Evolutionary conservation across 768 basidiomycete genomes (phyloP), one percentile per base, ranked within the genome.

Genomic region (Panaeolus papilionaceus): DNA sequence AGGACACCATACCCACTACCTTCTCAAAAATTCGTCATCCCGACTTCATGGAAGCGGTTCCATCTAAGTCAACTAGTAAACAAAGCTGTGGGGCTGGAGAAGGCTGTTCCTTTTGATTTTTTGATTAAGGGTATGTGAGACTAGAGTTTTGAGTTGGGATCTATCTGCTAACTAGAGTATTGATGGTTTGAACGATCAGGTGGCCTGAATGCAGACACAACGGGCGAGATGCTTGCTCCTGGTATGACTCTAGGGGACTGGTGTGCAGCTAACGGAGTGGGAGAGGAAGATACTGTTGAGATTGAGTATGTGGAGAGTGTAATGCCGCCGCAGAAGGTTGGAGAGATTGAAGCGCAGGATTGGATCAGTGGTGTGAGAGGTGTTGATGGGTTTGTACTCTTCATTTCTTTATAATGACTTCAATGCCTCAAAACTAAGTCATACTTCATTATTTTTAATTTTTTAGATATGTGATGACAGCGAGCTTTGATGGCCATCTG

Each of bases 11-110:
- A 95, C 77, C 84, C 88, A 11, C 86, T 97, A 12, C 95, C 92
- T 0, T 84, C 89, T 1, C 93, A 96, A 77, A 95, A 94, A 74
- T 98, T 95, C 76, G 90, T 98, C 88, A 91, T 99, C 16, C 97
- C 98, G 1, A 83, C 89, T 0, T 81, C 87, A 77, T 99, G 96
- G 96, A 88, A 86, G 66, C 89, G 97, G n/a, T 99, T 93, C 78
- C 97, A 98, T 73, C 91, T 99, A 38, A 98, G 96, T 1, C 95
- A 98, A 68, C 90, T 99, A 49, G 89, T 99, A 67, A 99, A 99
- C 82, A 98, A 98, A 75, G 94, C 96, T 0, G 83, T 99, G 33
- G 85, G 86, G 28, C 86, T 92, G 18, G 77, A 85, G 0, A 87
- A 88, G 65, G 89, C 93, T 0, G 83, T 97, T 2, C 96, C 96